Evolutionary conservation across 176 grass and related monocot genomes (phyloP).

Genomic region (Oryza glaberrima): DNA sequence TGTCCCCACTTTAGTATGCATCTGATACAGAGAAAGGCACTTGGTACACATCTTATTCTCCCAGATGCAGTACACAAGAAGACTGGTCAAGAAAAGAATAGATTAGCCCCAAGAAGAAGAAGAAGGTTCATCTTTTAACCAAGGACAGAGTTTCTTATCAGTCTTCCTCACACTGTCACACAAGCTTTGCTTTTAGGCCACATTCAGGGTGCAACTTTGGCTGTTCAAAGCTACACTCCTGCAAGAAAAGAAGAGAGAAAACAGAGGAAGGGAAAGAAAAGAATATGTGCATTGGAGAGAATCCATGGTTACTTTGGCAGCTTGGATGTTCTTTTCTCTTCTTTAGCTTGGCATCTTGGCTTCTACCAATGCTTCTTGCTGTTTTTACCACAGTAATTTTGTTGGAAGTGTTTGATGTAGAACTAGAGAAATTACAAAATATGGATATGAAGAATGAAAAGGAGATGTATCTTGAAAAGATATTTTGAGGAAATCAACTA

Average conservation of each 20-base stretch:
- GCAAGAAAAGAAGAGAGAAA: constrained; percentile 47
- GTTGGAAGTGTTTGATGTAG: background rate
- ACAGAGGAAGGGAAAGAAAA: constrained; percentile 1
- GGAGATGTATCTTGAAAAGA: background rate
- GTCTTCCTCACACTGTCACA: background rate
- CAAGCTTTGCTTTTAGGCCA: constrained; percentile 41
- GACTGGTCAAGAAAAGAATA: constrained; percentile 29
- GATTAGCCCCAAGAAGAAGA: constrained; percentile 31
- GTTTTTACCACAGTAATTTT: background rate
- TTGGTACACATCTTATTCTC: background rate
- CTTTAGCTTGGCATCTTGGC: constrained; percentile 7
- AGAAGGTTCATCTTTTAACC: constrained; percentile 37
- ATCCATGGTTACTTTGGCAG: constrained; percentile 32
- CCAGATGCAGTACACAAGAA: constrained; percentile 15
- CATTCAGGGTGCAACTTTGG: constrained; percentile 31
- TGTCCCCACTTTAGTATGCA: constrained; percentile 30
- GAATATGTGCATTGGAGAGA: constrained; percentile 20
- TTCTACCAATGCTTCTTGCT: constrained; percentile 6
- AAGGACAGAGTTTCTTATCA: constrained; percentile 14
- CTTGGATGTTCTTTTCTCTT: constrained; percentile 36
- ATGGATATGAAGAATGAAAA: background rate
- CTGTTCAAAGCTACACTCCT: constrained; percentile 19
- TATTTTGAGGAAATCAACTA: background rate
- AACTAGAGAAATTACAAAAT: background rate
- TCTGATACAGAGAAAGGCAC: constrained; percentile 32